Conservation (phyloP, 352 stramenopile species). For the Pythium monospermum region DNA sequence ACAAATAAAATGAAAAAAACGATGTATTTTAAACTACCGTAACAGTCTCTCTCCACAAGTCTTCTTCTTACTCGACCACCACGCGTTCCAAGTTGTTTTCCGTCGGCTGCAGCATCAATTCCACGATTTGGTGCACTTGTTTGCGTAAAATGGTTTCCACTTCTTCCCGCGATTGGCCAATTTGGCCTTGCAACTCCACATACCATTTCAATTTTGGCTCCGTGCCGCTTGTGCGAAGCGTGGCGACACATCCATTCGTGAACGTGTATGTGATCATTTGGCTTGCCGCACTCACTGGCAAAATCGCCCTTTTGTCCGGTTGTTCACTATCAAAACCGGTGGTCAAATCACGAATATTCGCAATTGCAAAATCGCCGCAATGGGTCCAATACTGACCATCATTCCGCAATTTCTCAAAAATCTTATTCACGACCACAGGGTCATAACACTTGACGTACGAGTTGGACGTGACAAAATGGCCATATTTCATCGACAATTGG, state of each 20-base stretch:
- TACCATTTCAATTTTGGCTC: conserved; percentile 99
- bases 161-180: conserved; percentile 59
- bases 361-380: conserved; percentile 82
- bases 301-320: conserved; percentile 80
- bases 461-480: conserved; percentile 97
- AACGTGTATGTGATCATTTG: conserved; percentile 98
- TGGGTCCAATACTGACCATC: conserved; percentile 78
- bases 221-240: conserved; percentile 96
- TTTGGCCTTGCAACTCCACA: conserved; percentile 85
- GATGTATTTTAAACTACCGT: no score
- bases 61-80: conserved; percentile 20
- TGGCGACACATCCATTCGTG: conserved; percentile 93
- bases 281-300: conserved; percentile 90
- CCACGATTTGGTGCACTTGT: conserved; percentile 73
- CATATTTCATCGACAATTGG: conserved; percentile 91
- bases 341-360: conserved; percentile 83
- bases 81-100: conserved; percentile 73
- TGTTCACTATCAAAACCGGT: conserved; percentile 86
- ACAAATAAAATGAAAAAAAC: conserved; percentile 23
- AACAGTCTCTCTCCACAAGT: not conserved
- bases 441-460: conserved; percentile 97
- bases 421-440: conserved; percentile 69
- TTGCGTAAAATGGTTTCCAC: conserved; percentile 44
- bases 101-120: conserved; percentile 77
- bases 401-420: conserved; percentile 92